Evolutionary conservation across 176 grass and related monocot genomes (phyloP), one percentile per base, ranked within the genome.

Genomic region (Musa itinerans): DNA sequence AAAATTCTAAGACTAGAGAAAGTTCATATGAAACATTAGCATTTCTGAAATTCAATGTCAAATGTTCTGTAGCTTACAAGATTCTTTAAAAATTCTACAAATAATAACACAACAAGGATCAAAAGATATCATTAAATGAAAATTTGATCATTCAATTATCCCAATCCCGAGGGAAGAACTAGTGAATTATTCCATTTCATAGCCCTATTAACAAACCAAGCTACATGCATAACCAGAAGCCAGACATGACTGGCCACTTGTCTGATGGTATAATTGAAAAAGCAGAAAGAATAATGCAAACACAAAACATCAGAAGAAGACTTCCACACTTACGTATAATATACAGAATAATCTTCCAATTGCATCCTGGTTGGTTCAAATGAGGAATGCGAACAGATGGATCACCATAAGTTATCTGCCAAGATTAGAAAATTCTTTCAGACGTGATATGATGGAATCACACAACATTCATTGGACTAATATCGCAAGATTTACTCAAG

Each of bases 351-450:
- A 85, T 84, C 48, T 90, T 85, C 83, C 85, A 89, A 69, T 20
- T 65, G 16, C 56, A 82, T 77, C 85, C 78, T 26, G 26, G 55
- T 86, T 87, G 87, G 12, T 92, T 89, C 79, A 92, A 71, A 88
- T 79, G 72, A 69, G 78, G 84, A 59, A 92, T 24, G 12, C 89
- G 76, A 73, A 84, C 85, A 85, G 89, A 90, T 64, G 87, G 93
- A 76, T 81, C 83, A 86, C 93, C 90, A 83, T 96, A 96, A 34
- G 93, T 96, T 88, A 92, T 92, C 93, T 96, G 77, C 67, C 25
- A 87, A 58, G 58, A 61, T 78, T 79, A 55, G 81, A 58, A 48
- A 58, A 72, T 55, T 34, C 63, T 74, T 63, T 63, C 74, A 55
- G 22, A 26, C 26, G n/a, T 55, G 20, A 14, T 23, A 12, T 22